A percentile compares a stretch with the other conserved stretches of the same genome.
Conservation (phyloP, 352 stramenopile species). For the Achlya hypogyna region DNA sequence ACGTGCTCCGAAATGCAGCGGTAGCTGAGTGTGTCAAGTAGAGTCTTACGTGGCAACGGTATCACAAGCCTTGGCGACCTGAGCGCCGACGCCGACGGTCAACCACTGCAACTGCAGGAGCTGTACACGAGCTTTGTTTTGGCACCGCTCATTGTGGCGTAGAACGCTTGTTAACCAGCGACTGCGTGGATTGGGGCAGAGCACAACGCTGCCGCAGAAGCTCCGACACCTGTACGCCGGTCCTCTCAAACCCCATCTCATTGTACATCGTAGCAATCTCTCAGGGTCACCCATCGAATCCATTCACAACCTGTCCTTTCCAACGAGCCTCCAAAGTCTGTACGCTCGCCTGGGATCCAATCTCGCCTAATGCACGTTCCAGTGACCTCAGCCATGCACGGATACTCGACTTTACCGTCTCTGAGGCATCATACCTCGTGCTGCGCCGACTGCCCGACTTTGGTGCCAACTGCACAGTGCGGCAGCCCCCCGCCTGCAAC, state of each 20-base stretch:
- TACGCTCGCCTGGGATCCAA: background rate
- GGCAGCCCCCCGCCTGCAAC: background rate
- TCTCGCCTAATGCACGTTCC: background rate
- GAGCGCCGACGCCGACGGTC: background rate
- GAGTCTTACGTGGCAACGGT: constrained; percentile 5
- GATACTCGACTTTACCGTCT: background rate
- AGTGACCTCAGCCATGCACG: constrained; percentile 4
- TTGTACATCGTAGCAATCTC: background rate
- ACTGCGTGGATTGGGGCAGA: background rate
- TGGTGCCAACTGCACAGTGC: background rate
- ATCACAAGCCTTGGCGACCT: constrained; percentile 6
- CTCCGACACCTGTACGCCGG: constrained; percentile 1
- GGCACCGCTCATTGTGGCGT: background rate
- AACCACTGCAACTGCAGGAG: background rate
- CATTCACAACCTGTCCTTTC: constrained; percentile 13
- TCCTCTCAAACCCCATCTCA: background rate
- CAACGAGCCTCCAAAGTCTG: constrained; percentile 1
- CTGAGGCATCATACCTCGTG: background rate
- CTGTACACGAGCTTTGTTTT: constrained; percentile 1
- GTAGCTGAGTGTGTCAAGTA: background rate
- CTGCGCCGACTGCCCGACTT: background rate
- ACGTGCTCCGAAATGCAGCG: background rate
- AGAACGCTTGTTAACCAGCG: constrained; percentile 5
- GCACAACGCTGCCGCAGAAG: background rate
- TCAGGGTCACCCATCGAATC: background rate